Evolutionary conservation across 345 rosid species (phyloP), one percentile per base, ranked within the genome.

Genomic region (Firmiana major): DNA sequence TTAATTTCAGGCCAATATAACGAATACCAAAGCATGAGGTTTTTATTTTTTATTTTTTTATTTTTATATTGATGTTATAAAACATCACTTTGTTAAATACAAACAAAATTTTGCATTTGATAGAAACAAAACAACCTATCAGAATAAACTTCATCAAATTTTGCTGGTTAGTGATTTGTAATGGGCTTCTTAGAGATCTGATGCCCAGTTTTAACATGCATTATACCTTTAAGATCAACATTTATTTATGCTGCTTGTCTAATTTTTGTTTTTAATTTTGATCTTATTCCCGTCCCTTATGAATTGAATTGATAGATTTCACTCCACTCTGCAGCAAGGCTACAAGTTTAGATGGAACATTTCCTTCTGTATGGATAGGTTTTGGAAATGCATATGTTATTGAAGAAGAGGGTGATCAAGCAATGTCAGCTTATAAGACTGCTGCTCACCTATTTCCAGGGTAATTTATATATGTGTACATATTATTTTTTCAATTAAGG

Each of bases 321-420:
- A 60, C 78, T 72, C 42, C 77, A 40, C 55, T 59, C 66, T 84
- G 71, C 90, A 96, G 97, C 91, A 94, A 96, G 85, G 97, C 97
- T 54, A 92, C 97, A 1, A 87, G 77, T 66, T 80, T 92, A 43
- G 98, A 96, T 84, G 93, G 97, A 48, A 89, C 89, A 40, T 96
- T 92, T 83, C 81, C 92, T 63, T 91, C 98, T 86, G 98, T 98
- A 48, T 92, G 93, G 97, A 88, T 96, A 78, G 97, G 98, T 75
- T 90, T 71, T 84, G 98, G 97, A 68, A 92, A 94, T 90, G 93
- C 97, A 74, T 96, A 81, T 88, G 94, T 95, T 43, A 93, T 92
- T 75, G 87, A 86, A 84, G 97, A 94, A 65, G 99, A 92, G 86
- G 97, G 97, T 73, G 99, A 96, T 81, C 98, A 92, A 84, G 98